Percentiles rank a stretch among this genome's conserved stretches.
Conservation (phyloP, 75 land plant species). For the Adiantum capillusveneris region DNA sequence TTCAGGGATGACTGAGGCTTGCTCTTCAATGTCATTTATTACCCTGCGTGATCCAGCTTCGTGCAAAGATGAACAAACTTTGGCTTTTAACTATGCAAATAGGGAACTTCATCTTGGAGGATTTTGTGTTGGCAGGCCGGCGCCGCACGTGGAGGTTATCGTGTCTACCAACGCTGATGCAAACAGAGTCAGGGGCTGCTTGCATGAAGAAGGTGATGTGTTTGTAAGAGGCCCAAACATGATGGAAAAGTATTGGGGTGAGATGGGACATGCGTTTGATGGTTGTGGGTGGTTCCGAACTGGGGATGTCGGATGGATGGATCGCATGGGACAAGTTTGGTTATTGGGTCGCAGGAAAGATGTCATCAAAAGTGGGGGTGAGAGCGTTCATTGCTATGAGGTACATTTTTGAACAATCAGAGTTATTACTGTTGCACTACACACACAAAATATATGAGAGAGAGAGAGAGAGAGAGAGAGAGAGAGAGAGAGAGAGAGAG, state of each 20-base stretch:
- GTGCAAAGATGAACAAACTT: not conserved
- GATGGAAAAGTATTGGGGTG: slow-evolving; percentile 78
- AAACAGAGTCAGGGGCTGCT: not conserved
- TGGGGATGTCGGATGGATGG: slow-evolving; percentile 81
- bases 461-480: not conserved
- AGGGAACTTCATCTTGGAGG: slow-evolving; percentile 26
- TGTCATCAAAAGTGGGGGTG: slow-evolving; percentile 90
- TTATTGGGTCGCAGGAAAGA: slow-evolving; percentile 68
- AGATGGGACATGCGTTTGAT: slow-evolving; percentile 13
- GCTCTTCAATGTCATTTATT: slow-evolving; percentile 77
- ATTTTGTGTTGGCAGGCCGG: slow-evolving; percentile 74
- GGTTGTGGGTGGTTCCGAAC: slow-evolving; percentile 68
- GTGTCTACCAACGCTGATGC: slow-evolving; percentile 8
- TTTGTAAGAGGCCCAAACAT: slow-evolving; percentile 81
- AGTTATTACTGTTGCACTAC: too few species aligned
- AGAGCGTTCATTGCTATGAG: slow-evolving; percentile 91
- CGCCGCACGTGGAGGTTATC: slow-evolving; percentile 77
- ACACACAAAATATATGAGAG: not conserved
- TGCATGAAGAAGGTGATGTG: slow-evolving; percentile 43
- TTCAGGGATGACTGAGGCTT: slow-evolving; percentile 94
- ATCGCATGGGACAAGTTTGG: slow-evolving; percentile 69
- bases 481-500: not conserved
- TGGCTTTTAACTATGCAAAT: too few species aligned
- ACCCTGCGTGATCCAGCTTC: slow-evolving; percentile 34
- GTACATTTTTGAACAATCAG: slow-evolving; percentile 22